phyloP scores from a whole-genome alignment of 257 asterid species.

The Solanum chilense region DNA sequence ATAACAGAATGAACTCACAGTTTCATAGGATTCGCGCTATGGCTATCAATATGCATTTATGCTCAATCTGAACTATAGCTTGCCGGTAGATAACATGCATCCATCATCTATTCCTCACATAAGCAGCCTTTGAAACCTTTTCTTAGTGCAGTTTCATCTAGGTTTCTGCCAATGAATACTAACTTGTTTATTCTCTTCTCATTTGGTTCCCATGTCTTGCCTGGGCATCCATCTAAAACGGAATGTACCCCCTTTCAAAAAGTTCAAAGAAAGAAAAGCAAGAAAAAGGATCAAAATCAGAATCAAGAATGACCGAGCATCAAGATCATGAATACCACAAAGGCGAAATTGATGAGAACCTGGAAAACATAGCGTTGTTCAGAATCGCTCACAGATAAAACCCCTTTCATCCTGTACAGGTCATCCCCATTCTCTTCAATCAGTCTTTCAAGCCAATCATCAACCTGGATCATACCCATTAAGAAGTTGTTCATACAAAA shows the following conservation, averaged over 20 bases:
- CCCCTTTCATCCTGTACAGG: conserved; percentile 89
- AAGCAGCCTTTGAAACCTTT: conserved; percentile 94
- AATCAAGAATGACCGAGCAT: neutral
- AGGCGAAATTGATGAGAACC: conserved; percentile 21
- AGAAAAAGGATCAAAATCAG: neutral
- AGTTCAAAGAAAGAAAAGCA: neutral
- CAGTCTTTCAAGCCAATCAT: conserved; percentile 91
- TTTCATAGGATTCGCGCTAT: neutral
- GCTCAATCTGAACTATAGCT: neutral
- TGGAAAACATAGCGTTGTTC: conserved; percentile 86
- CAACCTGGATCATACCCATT: conserved; percentile 41
- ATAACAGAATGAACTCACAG: neutral
- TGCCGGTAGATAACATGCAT: neutral
- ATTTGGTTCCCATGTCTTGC: conserved; percentile 68
- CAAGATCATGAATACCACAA: neutral
- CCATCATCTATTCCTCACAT: conserved; percentile 16
- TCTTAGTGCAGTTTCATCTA: conserved; percentile 70
- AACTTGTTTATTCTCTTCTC: conserved; percentile 87
- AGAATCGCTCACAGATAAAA: conserved; percentile 57
- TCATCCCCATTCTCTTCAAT: conserved; percentile 89
- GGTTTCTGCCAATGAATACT: conserved; percentile 79
- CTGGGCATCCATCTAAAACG: conserved; percentile 77
- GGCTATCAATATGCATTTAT: neutral
- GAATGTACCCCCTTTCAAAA: conserved; percentile 68
- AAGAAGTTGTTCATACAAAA: neutral